Base-by-base conservation (phyloP, 768 basidiomycete species). In the Rhodotorula babjevae region DNA sequence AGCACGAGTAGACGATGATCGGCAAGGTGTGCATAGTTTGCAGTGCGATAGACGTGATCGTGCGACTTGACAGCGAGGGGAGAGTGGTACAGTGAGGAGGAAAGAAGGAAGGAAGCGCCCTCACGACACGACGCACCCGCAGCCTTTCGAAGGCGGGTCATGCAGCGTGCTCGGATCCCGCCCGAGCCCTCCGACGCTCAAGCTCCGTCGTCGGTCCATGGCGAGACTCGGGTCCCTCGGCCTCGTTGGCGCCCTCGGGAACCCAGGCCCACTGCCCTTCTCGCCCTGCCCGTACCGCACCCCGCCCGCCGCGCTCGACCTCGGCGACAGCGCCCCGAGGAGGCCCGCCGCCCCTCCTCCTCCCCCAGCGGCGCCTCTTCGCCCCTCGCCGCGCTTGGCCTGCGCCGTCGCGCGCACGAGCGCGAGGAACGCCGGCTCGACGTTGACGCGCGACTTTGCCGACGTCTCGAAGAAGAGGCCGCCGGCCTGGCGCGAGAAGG, bases 341-440 rank as follows among this genome's bases (percentile, higher is more conserved):
- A 8, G 4, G 5, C 42, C 61, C 11, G 23, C 10, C 14, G 29
- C n/a, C n/a, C n/a, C n/a, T n/a, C n/a, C n/a, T n/a, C n/a, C n/a
- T n/a, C n/a, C n/a, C n/a, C n/a, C 25, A 11, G 29, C 25, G 9
- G 11, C 33, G 52, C 36, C 36, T 36, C 36, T 36, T 36, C 36
- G 36, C 36, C 36, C 36, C 36, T 36, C 36, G 36, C 36, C 36
- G 59, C 7, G 16, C 46, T 29, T 65, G 73, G 9, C 63, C 52
- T 2, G 77, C 70, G 64, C 75, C 29, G 76, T 67, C 50, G 74
- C 63, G 42, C 62, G 55, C 57, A 77, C 73, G 49, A 79, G 78
- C 50, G 76, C 69, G 31, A 52, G 65, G 27, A 8, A 52, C 14
- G 27, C 94, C 96, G 81, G 92, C 25, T 50, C 52, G 31, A 79